phyloP scores from a whole-genome alignment of 306 rosid genomes.

The Prunus mira region DNA sequence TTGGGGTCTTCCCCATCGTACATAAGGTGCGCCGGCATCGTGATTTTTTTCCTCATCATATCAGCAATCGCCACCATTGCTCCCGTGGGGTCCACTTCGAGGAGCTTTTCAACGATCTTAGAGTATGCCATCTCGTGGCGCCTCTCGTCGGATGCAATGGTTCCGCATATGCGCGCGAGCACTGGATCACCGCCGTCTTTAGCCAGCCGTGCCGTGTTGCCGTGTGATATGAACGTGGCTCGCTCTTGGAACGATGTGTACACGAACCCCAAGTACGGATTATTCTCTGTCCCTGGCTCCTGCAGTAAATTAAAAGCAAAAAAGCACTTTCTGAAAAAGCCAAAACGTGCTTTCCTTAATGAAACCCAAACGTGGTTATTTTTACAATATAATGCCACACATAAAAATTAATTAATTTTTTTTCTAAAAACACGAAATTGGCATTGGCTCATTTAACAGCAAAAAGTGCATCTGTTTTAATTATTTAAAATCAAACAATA shows the following conservation, averaged over 20 bases:
- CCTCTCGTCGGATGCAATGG: conserved; percentile 66
- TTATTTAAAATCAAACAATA: too few species aligned
- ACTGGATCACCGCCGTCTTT: conserved; percentile 47
- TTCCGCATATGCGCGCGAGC: conserved; percentile 59
- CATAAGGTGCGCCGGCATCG: conserved; percentile 71
- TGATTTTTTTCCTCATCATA: conserved; percentile 67
- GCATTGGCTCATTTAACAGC: too few species aligned
- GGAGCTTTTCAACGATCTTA: conserved; percentile 60
- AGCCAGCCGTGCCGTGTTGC: conserved; percentile 72
- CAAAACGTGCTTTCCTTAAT: too few species aligned
- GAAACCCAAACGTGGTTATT: too few species aligned
- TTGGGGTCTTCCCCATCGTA: conserved; percentile 52
- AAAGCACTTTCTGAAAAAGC: neutral
- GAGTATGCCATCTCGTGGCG: conserved; percentile 60
- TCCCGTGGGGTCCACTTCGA: conserved; percentile 53
- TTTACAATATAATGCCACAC: too few species aligned
- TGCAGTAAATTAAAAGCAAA: neutral
- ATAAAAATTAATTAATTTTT: too few species aligned
- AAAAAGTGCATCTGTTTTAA: too few species aligned
- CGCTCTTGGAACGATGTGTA: conserved; percentile 75
- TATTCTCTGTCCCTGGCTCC: conserved; percentile 66
- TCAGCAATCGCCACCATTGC: conserved; percentile 55
- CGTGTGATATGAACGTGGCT: conserved; percentile 63
- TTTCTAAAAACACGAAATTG: too few species aligned
- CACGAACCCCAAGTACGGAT: conserved; percentile 74